Percentiles rank a stretch among this genome's conserved stretches.
Evolutionary conservation across 2,329 filamentous ascomycete species (phyloP).

Genomic region (Exophiala spinifera): DNA sequence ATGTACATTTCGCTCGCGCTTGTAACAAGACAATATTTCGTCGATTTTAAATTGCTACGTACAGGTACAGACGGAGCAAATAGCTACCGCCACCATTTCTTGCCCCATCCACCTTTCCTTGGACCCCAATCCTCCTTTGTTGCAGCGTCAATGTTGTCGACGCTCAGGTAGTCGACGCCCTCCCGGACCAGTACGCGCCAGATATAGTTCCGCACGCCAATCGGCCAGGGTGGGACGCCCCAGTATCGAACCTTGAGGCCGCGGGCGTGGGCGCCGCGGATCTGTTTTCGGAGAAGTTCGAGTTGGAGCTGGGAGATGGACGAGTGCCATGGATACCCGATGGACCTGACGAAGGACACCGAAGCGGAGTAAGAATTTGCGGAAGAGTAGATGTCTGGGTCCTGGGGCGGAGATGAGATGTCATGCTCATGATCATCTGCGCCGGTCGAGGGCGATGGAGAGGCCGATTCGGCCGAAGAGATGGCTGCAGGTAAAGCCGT

Average conservation of each 20-base stretch:
- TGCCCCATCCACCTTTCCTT: conserved; percentile 11
- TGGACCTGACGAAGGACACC: conserved; percentile 47
- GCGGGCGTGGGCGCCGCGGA: conserved; percentile 48
- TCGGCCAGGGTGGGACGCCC: conserved; percentile 57
- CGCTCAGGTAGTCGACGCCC: conserved; percentile 56
- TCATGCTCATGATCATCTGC: too few relatives aligned
- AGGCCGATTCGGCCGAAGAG: background rate
- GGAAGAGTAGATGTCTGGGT: conserved; percentile 37
- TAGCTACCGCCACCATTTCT: conserved; percentile 6
- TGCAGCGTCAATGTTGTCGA: conserved; percentile 49
- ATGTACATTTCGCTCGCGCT: too few relatives aligned
- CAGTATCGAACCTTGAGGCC: conserved; percentile 58
- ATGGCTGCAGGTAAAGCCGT: background rate
- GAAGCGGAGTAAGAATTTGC: conserved; percentile 58
- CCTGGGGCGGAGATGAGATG: too few relatives aligned
- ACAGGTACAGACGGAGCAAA: too few relatives aligned
- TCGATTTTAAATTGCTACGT: too few relatives aligned
- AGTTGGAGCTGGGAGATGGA: conserved; percentile 44
- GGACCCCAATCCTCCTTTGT: conserved; percentile 44
- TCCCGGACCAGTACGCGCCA: conserved; percentile 54
- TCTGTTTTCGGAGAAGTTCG: conserved; percentile 48
- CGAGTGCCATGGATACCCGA: conserved; percentile 37
- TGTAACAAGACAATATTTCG: too few relatives aligned
- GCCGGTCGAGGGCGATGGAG: background rate
- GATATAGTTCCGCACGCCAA: conserved; percentile 51